These are phyloP conservation scores for Metarhizium humberi DNA, from an alignment of 2,329 filamentous ascomycete genomes.

Conservation along the genomic window DNA sequence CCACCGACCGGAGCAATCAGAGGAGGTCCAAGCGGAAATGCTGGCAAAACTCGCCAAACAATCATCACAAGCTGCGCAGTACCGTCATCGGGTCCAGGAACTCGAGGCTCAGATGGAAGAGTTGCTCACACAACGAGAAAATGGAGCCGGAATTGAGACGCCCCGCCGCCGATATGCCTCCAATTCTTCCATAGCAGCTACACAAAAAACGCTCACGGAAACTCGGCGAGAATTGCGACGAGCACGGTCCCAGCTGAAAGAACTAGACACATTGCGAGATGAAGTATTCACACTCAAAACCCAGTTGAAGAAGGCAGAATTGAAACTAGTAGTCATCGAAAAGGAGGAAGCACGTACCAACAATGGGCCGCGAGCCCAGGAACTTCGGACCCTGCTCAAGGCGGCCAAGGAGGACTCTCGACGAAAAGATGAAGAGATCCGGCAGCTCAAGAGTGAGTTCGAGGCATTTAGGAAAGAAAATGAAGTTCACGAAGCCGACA, in stretches of 20 bases:
- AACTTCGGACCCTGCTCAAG: constrained; percentile 32
- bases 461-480: constrained; percentile 44
- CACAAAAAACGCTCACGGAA: constrained; percentile 42
- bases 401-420: constrained; percentile 33
- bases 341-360: constrained; percentile 27
- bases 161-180: constrained; percentile 25
- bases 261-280: constrained; percentile 40
- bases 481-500: constrained; percentile 44
- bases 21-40: constrained; percentile 36
- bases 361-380: constrained; percentile 25
- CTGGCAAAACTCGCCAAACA: constrained; percentile 47
- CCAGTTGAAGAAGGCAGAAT: constrained; percentile 38
- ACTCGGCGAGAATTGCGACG: constrained; percentile 44
- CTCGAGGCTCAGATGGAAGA: constrained; percentile 42
- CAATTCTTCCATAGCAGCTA: constrained; percentile 34
- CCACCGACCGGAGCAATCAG: constrained; percentile 22
- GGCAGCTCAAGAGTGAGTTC: constrained; percentile 41
- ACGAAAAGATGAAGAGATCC: constrained; percentile 40
- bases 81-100: constrained; percentile 50
- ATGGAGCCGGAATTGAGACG: constrained; percentile 19
- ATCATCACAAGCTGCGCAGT: constrained; percentile 47
- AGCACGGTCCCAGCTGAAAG: constrained; percentile 43
- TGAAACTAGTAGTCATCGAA: constrained; percentile 9
- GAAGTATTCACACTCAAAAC: constrained; percentile 44
- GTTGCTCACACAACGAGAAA: constrained; percentile 25